These are phyloP conservation scores for Hypomontagnella submonticulosa DNA, from an alignment of 495 filamentous ascomycete species.

Conservation along the genomic window DNA sequence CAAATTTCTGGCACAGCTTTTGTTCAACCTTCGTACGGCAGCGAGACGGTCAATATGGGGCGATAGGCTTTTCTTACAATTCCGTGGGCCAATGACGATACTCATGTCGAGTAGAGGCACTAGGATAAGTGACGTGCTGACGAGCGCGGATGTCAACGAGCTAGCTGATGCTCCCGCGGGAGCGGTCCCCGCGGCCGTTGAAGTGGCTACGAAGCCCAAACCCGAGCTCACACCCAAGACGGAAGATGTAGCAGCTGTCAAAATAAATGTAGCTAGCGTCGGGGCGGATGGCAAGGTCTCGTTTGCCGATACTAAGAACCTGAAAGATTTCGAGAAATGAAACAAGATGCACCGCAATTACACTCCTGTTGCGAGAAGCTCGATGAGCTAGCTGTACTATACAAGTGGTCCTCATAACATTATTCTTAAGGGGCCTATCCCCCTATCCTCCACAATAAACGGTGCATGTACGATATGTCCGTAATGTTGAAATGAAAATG, in stretches of 20 bases:
- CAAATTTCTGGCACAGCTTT: slow-evolving; percentile 67
- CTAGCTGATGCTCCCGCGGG: slow-evolving; percentile 78
- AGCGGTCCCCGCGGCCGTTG: slow-evolving; percentile 61
- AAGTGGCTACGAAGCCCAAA: slow-evolving; percentile 55
- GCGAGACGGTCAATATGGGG: slow-evolving; percentile 88
- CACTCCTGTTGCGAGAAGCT: background rate
- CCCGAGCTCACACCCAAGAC: slow-evolving; percentile 48
- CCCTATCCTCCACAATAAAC: too few relatives aligned
- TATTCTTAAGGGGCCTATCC: too few relatives aligned
- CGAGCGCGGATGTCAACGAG: slow-evolving; percentile 81
- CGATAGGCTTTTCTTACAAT: slow-evolving; percentile 89
- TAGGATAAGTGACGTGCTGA: slow-evolving; percentile 78
- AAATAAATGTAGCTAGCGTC: slow-evolving; percentile 67
- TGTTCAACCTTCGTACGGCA: slow-evolving; percentile 77
- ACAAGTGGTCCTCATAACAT: slow-evolving; percentile 3
- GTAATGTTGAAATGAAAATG: too few relatives aligned
- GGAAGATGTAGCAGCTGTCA: slow-evolving; percentile 46
- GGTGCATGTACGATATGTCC: too few relatives aligned
- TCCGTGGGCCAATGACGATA: slow-evolving; percentile 84
- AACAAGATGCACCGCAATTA: background rate
- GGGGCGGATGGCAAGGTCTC: slow-evolving; percentile 74
- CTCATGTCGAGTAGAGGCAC: slow-evolving; percentile 85
- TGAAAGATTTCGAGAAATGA: slow-evolving; percentile 62
- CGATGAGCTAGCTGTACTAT: slow-evolving; percentile 12
- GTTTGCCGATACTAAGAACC: slow-evolving; percentile 68